Conservation (phyloP, 2,329 filamentous ascomycete species). For the Podosphaera fusca region DNA sequence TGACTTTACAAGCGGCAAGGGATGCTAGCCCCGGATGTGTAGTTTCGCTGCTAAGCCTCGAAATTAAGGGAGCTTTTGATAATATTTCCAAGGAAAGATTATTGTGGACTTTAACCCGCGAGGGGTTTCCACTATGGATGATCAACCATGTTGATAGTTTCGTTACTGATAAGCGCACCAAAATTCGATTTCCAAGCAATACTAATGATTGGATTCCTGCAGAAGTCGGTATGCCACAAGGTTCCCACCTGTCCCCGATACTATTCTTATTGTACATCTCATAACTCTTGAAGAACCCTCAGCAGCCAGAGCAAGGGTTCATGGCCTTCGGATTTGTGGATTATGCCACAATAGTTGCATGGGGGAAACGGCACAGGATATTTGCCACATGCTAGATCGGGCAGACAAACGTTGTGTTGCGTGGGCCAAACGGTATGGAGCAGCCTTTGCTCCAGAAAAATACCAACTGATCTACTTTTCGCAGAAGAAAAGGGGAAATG, state of each 20-base stretch:
- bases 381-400: no score
- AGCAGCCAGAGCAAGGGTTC: background rate
- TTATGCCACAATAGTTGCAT: background rate
- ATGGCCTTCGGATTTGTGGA: background rate
- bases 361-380: background rate
- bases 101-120: background rate
- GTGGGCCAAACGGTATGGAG: no score
- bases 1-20: background rate
- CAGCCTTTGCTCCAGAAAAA: no score
- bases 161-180: background rate
- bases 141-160: background rate
- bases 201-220: background rate
- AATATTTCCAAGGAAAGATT: background rate
- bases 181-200: background rate
- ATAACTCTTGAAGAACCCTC: background rate
- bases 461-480: no score
- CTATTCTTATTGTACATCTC: background rate
- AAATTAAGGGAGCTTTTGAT: background rate
- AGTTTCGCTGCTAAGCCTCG: background rate
- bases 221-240: no score
- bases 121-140: background rate
- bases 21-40: background rate
- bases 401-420: no score
- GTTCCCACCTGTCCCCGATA: background rate
- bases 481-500: no score